These are phyloP conservation scores for Davidsoniella australis DNA, from an alignment of 2,329 filamentous ascomycete genomes.

Conservation along the genomic window DNA sequence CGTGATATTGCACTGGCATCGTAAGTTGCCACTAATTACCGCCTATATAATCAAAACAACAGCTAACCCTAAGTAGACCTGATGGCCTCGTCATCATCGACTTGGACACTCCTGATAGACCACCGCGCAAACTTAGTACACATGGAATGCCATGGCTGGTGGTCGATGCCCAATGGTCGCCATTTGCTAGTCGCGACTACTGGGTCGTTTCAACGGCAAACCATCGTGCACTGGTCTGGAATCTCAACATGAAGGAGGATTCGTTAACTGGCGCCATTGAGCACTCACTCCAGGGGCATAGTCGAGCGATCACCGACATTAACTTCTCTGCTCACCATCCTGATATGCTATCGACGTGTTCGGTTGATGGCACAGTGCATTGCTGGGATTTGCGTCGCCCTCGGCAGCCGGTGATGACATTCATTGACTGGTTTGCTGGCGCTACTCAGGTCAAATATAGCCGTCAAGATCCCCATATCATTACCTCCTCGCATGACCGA, in stretches of 20 bases:
- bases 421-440: conserved; percentile 85
- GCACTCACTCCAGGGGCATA: conserved; percentile 68
- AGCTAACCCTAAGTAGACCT: conserved; percentile 30
- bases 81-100: conserved; percentile 85
- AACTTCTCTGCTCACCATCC: conserved; percentile 91
- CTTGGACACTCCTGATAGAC: conserved; percentile 73
- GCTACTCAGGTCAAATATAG: conserved; percentile 95
- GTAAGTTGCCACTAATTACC: conserved; percentile 23
- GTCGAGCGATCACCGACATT: conserved; percentile 82
- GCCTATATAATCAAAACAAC: neutral
- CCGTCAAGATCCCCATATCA: conserved; percentile 65
- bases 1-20: conserved; percentile 82
- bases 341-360: conserved; percentile 75
- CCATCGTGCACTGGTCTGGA: conserved; percentile 88
- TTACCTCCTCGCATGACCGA: conserved; percentile 81
- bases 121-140: conserved; percentile 62
- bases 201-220: conserved; percentile 93
- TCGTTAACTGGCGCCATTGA: conserved; percentile 57
- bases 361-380: conserved; percentile 83
- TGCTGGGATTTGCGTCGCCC: conserved; percentile 76
- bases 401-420: conserved; percentile 56
- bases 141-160: conserved; percentile 89
- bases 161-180: conserved; percentile 92
- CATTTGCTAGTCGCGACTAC: conserved; percentile 73
- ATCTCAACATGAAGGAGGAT: conserved; percentile 63